phyloP scores from a whole-genome alignment of 2,329 filamentous ascomycete species.

The Atkinsonella texensis region DNA sequence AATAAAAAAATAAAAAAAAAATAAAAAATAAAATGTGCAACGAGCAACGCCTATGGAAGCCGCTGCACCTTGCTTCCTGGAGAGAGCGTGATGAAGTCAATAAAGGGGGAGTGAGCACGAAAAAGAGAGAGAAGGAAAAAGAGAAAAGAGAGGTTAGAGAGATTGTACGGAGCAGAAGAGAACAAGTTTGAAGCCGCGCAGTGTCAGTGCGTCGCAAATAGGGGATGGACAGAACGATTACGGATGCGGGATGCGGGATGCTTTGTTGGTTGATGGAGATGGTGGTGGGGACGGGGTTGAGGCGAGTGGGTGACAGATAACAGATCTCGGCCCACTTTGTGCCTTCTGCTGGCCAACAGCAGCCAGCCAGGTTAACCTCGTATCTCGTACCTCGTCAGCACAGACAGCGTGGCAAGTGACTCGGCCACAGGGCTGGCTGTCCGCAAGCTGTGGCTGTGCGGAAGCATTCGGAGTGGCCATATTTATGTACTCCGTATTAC shows the following conservation, averaged over 20 bases:
- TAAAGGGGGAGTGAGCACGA: background rate
- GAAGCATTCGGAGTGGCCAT: no score
- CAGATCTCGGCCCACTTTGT: no score
- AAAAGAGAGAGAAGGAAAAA: background rate
- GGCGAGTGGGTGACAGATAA: background rate
- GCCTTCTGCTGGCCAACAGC: no score
- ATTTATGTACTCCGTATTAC: no score
- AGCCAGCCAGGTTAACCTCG: no score
- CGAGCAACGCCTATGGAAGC: constrained; percentile 15
- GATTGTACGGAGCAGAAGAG: background rate
- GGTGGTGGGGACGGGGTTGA: background rate
- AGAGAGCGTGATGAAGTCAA: constrained; percentile 1
- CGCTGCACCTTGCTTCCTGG: background rate
- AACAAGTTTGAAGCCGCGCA: background rate
- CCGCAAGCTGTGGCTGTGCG: no score
- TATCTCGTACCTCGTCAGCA: no score
- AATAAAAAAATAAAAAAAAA: background rate
- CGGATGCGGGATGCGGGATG: background rate
- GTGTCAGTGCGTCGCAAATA: background rate
- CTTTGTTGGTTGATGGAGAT: background rate
- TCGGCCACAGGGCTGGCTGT: no score
- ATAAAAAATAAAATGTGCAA: constrained; percentile 6
- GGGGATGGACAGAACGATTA: background rate
- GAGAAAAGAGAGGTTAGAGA: no score
- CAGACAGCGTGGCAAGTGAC: no score